Base-by-base conservation (phyloP, 768 basidiomycete species). In the Clathrus columnatus region DNA sequence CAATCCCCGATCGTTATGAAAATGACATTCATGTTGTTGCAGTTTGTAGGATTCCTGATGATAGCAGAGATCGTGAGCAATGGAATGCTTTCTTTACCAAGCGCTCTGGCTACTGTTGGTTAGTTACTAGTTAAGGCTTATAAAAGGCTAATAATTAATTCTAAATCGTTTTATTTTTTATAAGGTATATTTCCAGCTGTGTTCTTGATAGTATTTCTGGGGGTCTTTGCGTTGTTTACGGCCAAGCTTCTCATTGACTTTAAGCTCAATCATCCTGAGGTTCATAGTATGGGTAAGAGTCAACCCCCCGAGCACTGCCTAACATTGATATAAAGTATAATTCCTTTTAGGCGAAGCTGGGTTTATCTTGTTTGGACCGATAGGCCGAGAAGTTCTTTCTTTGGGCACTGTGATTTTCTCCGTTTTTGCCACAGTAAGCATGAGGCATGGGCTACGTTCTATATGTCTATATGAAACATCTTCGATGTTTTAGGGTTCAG, bases 51-150 rank as follows among this genome's bases (percentile, higher is more conserved):
- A 23, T 59, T 78, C 50, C 64, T 80, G 18, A 80, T 80, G 79
- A 78, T 79, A 51, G 77, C 78, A 43, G 78, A 79, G 62, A 78
- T 79, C 23, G 77, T 80, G 29, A 76, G 75, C 64, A 80, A 79
- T 63, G 79, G 78, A 10, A 76, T 79, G 73, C 62, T 80, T 16
- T 78, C 78, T 16, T 67, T 80, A 5, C 78, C 79, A 0, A 75
- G 73, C 46, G 70, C 77, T 11, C 69, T 79, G 56, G 79, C 78
- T 6, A 73, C 72, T 2, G 76, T 79, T 50, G 78, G 77, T 77
- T 42, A 10, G 56, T 53, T 18, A 14, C 7, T 28, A 44, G 1
- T 20, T n/a, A n/a, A n/a, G n/a, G n/a, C n/a, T n/a, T 41, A 51
- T 14, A 8, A 10, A 24, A 21, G 21, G 16, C 48, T 29, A 49